Evolutionary conservation across 306 rosid genomes (phyloP), one percentile per base, ranked within the genome.

Genomic region (Notholithocarpus densiflorus): DNA sequence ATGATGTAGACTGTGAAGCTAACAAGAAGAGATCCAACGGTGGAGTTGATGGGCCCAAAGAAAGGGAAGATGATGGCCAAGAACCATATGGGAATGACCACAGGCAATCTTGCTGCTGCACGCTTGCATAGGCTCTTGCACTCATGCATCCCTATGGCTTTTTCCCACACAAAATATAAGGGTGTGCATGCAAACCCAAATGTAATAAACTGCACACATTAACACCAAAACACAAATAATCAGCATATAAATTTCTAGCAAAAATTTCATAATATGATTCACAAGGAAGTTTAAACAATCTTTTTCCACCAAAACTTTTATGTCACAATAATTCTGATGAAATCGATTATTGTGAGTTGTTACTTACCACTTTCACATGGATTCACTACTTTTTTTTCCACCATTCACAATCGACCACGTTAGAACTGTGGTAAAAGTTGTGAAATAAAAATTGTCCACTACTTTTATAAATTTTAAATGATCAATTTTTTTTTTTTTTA

Each of bases 101-200:
- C 98, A 0, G 98, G 98, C 77, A 95, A 79, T 34, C 98, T 89
- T 40, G 93, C 97, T 27, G 97, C 91, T 3, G 98, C 98, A 14
- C 98, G 89, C 73, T 92, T 95, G 87, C 98, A 95, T 32, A 95
- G 21, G 89, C 98, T 95, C 85, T 89, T 95, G 81, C 98, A 95
- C 29, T 87, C 92, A 27, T 95, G 98, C 92, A 95, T 83, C 1
- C 98, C 98, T 19, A 93, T 84, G 19, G 91, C 89, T 72, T 95
- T 95, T 90, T 95, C 98, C 98, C 98, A 95, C 56, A 95, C 97
- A 17, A 95, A 88, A 81, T 95, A 95, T 3, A 92, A 53, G 5
- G 98, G 98, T 6, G 98, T 95, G 92, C 98, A 91, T n/a, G 98
- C 98, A 71, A 92, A 95, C 60, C 98, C 98, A 57, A 95, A 95